Base-by-base conservation (phyloP, 352 stramenopile genomes). In the Thalassiosira pacifica region DNA sequence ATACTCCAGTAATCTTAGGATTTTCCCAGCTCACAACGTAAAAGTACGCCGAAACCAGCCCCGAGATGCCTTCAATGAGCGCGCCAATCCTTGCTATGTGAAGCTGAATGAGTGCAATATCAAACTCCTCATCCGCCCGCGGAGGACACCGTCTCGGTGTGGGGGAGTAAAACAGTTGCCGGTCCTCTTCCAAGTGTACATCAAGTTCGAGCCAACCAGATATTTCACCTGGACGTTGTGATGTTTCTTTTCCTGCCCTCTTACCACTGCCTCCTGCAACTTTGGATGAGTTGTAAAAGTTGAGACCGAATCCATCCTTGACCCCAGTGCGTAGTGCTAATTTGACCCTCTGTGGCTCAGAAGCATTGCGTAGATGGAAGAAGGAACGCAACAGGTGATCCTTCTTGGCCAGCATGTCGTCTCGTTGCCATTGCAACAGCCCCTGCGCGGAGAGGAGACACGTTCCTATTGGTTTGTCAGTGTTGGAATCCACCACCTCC, bases 1-100 rank as follows among this genome's bases (percentile, higher is more conserved):
- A 85, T 42, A 45, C 31, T 24, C 61, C 71, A 24, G 89, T 94
- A 2, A 94, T 60, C 18, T 87, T 16, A 22, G 76, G 85, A 81
- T 94, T 82, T 57, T 94, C 79, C 92, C 92, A 95, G 42, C 86
- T 91, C 1, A 94, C 67, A 34, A 92, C 64, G 79, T 94, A 93
- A 0, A 82, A 63, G 76, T 93, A 94, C 0, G n/a, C 18, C 10
- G 82, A 85, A 37, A 91, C 63, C 13, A 90, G 18, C 45, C 88
- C 76, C 61, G 90, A 88, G 29, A 94, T 60, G 55, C 89, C 83
- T 60, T 91, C 82, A 29, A 93, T 42, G 19, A 95, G 73, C 18
- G 68, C 78, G 75, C 68, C 31, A 29, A 94, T 93, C 74, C 92
- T 84, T 52, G 72, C 77, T 60, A 96, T 91, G 68, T 95, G 91